Evolutionary conservation across 2,329 filamentous ascomycete genomes (phyloP).

Genomic region (Neonectria neomacrospora): DNA sequence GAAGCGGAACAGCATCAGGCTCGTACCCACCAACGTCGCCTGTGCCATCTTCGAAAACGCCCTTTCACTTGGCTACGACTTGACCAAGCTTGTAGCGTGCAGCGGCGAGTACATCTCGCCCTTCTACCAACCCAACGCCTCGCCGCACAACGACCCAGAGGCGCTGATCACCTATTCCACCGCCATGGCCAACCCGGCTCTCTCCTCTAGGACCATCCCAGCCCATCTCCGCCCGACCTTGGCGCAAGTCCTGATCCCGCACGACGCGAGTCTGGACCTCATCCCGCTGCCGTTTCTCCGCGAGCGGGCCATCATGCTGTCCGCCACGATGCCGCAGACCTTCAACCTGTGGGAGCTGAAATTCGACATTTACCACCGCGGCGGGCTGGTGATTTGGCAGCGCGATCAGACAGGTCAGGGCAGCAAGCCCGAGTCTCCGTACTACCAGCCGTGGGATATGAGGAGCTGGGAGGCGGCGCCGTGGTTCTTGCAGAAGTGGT

Average conservation of each 20-base stretch:
- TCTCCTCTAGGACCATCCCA: slow-evolving; percentile 25
- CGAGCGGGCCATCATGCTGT: slow-evolving; percentile 42
- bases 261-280: slow-evolving; percentile 41
- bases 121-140: slow-evolving; percentile 37
- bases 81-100: slow-evolving; percentile 28
- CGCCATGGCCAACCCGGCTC: neutral
- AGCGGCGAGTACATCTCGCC: slow-evolving; percentile 32
- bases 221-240: slow-evolving; percentile 40
- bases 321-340: slow-evolving; percentile 32
- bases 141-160: slow-evolving; percentile 8
- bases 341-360: slow-evolving; percentile 44
- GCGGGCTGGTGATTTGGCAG: slow-evolving; percentile 37
- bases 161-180: slow-evolving; percentile 16
- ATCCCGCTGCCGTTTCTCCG: slow-evolving; percentile 43
- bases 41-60: slow-evolving; percentile 40
- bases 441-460: slow-evolving; percentile 44
- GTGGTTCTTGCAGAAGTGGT: slow-evolving; percentile 46
- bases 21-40: slow-evolving; percentile 35
- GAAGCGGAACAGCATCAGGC: slow-evolving; percentile 31
- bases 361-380: slow-evolving; percentile 39
- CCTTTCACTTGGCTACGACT: slow-evolving; percentile 31
- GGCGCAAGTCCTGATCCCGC: slow-evolving; percentile 42
- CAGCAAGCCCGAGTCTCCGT: neutral
- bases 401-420: neutral
- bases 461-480: slow-evolving; percentile 44